These are phyloP conservation scores for Saksenaea oblongispora DNA, from an alignment of 371 early-diverging fungal genomes.

Conservation along the genomic window DNA sequence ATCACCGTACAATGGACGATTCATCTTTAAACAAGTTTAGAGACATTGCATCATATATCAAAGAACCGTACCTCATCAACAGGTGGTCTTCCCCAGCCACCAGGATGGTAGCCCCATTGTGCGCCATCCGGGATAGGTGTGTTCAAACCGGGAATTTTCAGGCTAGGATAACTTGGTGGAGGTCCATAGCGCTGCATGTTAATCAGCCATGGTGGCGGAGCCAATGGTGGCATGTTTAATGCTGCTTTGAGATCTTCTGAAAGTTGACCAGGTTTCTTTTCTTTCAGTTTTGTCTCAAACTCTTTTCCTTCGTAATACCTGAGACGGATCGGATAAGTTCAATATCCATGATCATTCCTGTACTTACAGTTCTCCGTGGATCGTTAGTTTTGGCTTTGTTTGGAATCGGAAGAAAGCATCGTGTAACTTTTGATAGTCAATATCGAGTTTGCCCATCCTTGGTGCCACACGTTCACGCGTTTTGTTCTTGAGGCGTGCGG, in stretches of 20 bases:
- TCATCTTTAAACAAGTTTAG: constrained; percentile 45
- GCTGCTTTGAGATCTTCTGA: constrained; percentile 88
- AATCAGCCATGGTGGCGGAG: constrained; percentile 98
- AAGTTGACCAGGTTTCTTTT: constrained; percentile 89
- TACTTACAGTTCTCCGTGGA: constrained; percentile 86
- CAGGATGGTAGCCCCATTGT: constrained; percentile 99
- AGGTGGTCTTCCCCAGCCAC: constrained; percentile 98
- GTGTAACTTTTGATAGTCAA: constrained; percentile 96
- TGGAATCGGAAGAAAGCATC: constrained; percentile 98
- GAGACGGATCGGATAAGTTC: background rate
- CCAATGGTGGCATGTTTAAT: constrained; percentile 87
- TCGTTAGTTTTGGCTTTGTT: constrained; percentile 80
- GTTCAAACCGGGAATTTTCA: constrained; percentile 96
- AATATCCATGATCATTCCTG: background rate
- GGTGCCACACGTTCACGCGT: constrained; percentile 89
- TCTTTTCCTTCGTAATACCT: constrained; percentile 98
- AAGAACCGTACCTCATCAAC: constrained; percentile 76
- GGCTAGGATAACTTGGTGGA: constrained; percentile 93
- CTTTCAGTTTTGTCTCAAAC: constrained; percentile 86
- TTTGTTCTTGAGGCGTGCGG: constrained; percentile 78
- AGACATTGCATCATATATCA: background rate
- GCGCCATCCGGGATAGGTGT: constrained; percentile 97
- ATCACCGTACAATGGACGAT: constrained; percentile 95
- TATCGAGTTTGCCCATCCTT: constrained; percentile 94
- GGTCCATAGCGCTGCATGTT: constrained; percentile 99